These are phyloP conservation scores for Camellia lanceoleosa DNA, from an alignment of 148 eudicot species.

Conservation along the genomic window DNA sequence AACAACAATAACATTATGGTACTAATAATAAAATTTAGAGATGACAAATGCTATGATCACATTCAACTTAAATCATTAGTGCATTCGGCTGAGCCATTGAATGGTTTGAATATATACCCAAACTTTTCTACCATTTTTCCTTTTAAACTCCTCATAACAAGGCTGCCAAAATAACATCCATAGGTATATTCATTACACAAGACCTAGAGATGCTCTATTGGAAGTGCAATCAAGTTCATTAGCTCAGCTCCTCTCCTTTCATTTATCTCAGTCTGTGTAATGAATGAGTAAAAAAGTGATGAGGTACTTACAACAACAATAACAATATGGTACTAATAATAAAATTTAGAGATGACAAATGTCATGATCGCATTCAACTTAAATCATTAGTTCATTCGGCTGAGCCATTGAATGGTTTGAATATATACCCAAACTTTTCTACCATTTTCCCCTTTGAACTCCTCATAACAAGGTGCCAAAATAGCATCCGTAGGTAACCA, in stretches of 20 bases:
- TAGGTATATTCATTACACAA: neutral
- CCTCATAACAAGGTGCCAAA: no score
- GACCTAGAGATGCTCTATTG: neutral
- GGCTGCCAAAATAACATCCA: no score
- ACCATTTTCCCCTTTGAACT: no score
- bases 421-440: neutral
- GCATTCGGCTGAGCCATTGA: neutral
- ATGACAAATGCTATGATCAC: constrained; percentile 10
- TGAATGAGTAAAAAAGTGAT: neutral
- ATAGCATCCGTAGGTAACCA: no score
- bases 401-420: constrained; percentile 7
- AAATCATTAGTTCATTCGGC: constrained; percentile 7
- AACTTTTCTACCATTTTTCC: neutral
- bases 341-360: neutral
- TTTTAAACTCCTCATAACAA: no score
- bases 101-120: constrained; percentile 3
- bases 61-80: constrained; percentile 13
- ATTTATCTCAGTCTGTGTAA: neutral
- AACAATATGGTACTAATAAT: neutral
- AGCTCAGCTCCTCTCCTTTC: no score
- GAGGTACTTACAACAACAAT: neutral
- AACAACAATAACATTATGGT: neutral
- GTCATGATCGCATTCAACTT: constrained; percentile 17
- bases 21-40: neutral
- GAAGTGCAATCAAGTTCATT: neutral